Conservation (phyloP, 2,329 filamentous ascomycete species). For the Ophiostoma himal-ulmi region DNA sequence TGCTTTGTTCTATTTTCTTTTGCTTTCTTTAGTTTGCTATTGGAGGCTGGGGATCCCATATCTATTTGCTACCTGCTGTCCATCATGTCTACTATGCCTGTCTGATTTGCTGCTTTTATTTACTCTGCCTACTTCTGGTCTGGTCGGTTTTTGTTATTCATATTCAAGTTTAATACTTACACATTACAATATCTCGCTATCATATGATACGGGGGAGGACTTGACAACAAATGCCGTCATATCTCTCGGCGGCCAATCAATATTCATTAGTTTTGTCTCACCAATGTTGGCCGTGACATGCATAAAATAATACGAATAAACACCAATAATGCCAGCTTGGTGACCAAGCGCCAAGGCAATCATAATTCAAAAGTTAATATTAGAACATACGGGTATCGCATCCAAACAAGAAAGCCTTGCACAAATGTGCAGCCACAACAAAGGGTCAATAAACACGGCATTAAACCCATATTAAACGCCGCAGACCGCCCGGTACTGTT, state of each 20-base stretch:
- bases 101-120: neutral
- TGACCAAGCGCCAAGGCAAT: neutral
- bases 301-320: neutral
- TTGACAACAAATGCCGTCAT: neutral
- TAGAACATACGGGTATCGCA: slow-evolving; percentile 1
- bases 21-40: neutral
- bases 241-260: neutral
- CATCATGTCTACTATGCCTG: neutral
- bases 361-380: neutral
- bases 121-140: neutral
- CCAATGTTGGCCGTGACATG: too few relatives aligned
- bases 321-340: neutral
- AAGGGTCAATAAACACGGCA: neutral
- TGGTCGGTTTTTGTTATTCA: neutral
- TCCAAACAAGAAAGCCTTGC: neutral
- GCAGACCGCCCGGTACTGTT: neutral
- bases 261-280: neutral
- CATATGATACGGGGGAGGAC: neutral
- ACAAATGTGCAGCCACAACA: neutral
- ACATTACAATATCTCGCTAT: neutral
- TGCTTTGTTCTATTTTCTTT: neutral
- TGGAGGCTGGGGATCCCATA: neutral
- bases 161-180: neutral
- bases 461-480: neutral
- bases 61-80: neutral